Evolutionary conservation across 2,329 filamentous ascomycete species (phyloP).

Genomic region (Arthroderma uncinatum): DNA sequence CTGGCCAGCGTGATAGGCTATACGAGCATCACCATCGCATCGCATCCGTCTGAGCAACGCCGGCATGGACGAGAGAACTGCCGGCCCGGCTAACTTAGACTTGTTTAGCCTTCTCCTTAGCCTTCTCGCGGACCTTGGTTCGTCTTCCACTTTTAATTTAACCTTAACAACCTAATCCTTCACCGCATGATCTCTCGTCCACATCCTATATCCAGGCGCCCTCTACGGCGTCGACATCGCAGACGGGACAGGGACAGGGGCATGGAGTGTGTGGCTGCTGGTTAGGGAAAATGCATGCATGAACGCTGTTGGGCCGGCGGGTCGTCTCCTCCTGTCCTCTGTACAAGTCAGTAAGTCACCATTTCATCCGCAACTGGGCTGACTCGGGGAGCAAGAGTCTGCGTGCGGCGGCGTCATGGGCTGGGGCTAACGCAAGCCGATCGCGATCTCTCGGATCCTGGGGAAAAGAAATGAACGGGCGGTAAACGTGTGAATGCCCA

Average conservation of each 20-base stretch:
- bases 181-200: background rate
- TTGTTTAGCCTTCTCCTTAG: no score
- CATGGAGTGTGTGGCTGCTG: background rate
- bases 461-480: background rate
- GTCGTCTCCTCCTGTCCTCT: background rate
- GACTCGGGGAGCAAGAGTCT: background rate
- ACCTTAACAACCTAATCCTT: constrained; percentile 1
- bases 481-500: background rate
- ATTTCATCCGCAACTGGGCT: constrained; percentile 2
- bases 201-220: no score
- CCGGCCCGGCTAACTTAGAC: no score
- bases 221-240: no score
- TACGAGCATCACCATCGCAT: no score
- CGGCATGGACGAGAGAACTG: no score
- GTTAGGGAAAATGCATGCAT: background rate
- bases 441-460: background rate
- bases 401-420: background rate
- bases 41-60: no score
- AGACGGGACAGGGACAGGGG: background rate
- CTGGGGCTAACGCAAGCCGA: constrained; percentile 1
- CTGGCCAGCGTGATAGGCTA: background rate
- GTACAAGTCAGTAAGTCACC: background rate
- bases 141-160: constrained; percentile 3
- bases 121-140: background rate
- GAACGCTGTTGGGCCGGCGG: background rate